Base-by-base conservation (phyloP, 73 alveolate species). In the Paraurostyla sp. region DNA sequence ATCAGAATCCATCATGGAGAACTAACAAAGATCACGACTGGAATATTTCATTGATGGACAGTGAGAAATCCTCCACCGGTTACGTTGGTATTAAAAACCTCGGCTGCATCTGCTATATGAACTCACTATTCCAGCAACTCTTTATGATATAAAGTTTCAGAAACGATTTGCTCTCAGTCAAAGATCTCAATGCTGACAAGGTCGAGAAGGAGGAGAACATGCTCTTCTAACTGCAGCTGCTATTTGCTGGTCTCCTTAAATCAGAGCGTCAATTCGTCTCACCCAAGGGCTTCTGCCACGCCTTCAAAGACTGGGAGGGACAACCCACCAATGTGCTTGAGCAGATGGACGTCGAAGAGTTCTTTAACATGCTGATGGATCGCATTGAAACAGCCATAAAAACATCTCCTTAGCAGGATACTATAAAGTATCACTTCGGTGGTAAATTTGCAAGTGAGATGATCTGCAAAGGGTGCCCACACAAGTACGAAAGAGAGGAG, bases 311-410 rank as follows among this genome's bases (percentile, higher is more conserved):
- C 78, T 96, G 94, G 90, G 98, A 96, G 35, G 98, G 98, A 22
- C 51, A 91, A 36, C 97, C 98, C 15, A 96, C 95, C 9, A 95
- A 96, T 85, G 93, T 88, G 41, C 63, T 93, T 59, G 97, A 89
- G 87, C 90, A 97, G 84, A 95, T 97, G 99, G 99, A 95, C 85
- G 99, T 95, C 0, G 99, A 97, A 87, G 99, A 97, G 91, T 96
- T 96, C 94, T 96, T 92, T 57, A 90, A 92, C 78, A 88, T 93
- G 96, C 93, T 96, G 58, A 96, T 97, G 98, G 97, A 97, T 87
- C 94, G 93, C 68, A 90, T 96, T n/a, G 99, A 96, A 81, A 73
- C 85, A 0, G 87, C 83, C 46, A 85, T 96, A 49, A 96, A 96
- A 81, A 93, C 91, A n/a, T 41, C 95, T 0, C 59, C 71, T 3